Conservation (phyloP, 1,139 yeast genomes). For the Scheffersomyces titani region DNA sequence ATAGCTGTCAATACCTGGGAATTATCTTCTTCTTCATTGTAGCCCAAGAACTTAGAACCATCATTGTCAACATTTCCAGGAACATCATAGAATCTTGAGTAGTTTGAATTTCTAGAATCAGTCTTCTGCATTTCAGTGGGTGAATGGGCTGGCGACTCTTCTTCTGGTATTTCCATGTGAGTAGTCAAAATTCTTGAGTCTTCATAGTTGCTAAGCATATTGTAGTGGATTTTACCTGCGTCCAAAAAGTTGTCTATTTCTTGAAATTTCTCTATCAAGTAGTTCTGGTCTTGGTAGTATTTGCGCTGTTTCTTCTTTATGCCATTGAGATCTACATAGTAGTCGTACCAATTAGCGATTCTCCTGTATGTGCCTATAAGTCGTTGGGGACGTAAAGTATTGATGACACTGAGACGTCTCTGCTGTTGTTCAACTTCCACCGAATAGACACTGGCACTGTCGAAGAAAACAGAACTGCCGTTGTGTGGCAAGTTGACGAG, state of each 20-base stretch:
- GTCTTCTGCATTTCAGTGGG: not conserved
- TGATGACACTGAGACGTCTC: constrained; percentile 30
- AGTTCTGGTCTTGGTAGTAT: constrained; percentile 58
- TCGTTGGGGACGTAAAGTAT: constrained; percentile 52
- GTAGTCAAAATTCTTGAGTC: constrained; percentile 25
- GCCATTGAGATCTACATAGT: constrained; percentile 21
- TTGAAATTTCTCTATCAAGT: constrained; percentile 53
- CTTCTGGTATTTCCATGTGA: constrained; percentile 24
- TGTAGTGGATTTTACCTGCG: constrained; percentile 63
- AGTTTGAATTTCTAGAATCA: constrained; percentile 15
- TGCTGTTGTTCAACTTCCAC: constrained; percentile 23
- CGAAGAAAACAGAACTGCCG: constrained; percentile 10
- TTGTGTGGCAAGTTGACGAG: constrained; percentile 8
- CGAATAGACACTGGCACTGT: constrained; percentile 18
- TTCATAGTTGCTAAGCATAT: constrained; percentile 61
- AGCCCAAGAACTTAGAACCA: constrained; percentile 55
- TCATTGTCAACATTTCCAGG: constrained; percentile 63
- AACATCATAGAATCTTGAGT: constrained; percentile 42
- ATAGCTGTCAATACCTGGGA: constrained; percentile 59
- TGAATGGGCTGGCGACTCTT: not conserved
- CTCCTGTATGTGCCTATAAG: constrained; percentile 56
- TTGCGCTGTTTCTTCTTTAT: constrained; percentile 23
- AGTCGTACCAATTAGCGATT: constrained; percentile 51
- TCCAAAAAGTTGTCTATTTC: constrained; percentile 70
- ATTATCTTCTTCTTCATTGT: constrained; percentile 43